A percentile compares a stretch with the other conserved stretches of the same genome.
Conservation (phyloP, 1,284 basidiomycete species). For the Rugosomyces carneus region DNA sequence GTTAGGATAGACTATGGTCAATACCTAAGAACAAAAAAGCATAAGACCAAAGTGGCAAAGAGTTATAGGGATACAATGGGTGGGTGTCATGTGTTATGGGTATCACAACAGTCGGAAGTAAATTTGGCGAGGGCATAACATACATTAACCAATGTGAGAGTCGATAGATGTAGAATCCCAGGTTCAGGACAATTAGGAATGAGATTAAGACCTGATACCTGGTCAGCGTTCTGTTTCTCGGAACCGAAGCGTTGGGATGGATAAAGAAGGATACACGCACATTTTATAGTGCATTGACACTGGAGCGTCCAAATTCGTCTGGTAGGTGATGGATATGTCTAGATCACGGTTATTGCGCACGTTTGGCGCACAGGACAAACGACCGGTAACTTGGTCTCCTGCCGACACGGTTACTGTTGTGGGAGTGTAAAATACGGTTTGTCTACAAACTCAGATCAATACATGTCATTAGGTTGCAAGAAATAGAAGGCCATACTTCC, state of each 20-base stretch:
- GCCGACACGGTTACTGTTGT: constrained; percentile 60
- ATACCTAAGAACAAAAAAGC: not conserved
- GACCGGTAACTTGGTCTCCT: constrained; percentile 70
- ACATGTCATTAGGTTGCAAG: not conserved
- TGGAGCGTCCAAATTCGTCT: constrained; percentile 32
- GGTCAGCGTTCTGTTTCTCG: constrained; percentile 49
- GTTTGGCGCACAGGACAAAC: constrained; percentile 79
- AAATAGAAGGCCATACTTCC: constrained; percentile 62
- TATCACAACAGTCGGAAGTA: too few relatives aligned
- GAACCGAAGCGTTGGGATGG: constrained; percentile 5
- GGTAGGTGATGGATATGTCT: constrained; percentile 81
- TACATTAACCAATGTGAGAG: too few relatives aligned
- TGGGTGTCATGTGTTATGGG: too few relatives aligned
- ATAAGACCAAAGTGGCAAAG: not conserved
- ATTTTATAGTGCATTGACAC: constrained; percentile 65
- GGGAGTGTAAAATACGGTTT: constrained; percentile 96
- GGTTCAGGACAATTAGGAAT: constrained; percentile 10
- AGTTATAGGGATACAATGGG: too few relatives aligned
- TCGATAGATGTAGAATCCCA: not conserved
- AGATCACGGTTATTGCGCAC: constrained; percentile 88
- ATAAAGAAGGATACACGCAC: constrained; percentile 44
- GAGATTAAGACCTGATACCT: constrained; percentile 60
- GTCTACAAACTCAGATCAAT: constrained; percentile 36
- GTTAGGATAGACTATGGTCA: not conserved
- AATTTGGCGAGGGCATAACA: too few relatives aligned